Evolutionary conservation across 2,329 filamentous ascomycete species (phyloP).

Genomic region (Colletotrichum costaricense): DNA sequence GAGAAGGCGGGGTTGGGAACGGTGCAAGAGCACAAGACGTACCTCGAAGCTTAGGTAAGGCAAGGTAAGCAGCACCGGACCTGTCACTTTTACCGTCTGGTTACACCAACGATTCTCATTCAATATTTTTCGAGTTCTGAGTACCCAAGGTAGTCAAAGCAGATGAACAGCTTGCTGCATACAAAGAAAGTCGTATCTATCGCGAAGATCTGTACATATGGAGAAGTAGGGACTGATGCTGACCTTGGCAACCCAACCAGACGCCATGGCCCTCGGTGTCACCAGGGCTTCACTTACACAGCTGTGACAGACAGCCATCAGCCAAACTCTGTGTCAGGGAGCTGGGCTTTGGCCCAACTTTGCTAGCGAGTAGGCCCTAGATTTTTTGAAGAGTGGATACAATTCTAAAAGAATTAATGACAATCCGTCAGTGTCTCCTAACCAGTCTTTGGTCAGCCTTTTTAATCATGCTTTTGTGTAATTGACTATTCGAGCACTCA

Average conservation of each 20-base stretch:
- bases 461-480: too few relatives aligned
- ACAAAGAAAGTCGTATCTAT: neutral
- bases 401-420: neutral
- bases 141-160: neutral
- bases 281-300: conserved; percentile 3
- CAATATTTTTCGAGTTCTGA: neutral
- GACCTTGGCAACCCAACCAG: neutral
- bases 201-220: neutral
- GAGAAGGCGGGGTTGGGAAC: neutral
- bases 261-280: neutral
- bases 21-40: neutral
- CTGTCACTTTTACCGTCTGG: neutral
- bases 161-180: neutral
- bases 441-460: too few relatives aligned
- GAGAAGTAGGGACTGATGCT: too few relatives aligned
- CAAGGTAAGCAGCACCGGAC: neutral
- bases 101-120: neutral
- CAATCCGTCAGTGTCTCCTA: too few relatives aligned
- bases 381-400: too few relatives aligned
- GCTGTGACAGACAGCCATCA: neutral
- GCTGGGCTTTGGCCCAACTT: neutral
- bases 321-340: neutral
- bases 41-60: neutral
- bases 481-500: too few relatives aligned
- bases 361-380: neutral